Evolutionary conservation across 331 rosid genomes (phyloP).

Genomic region (Dryas integrifolia): DNA sequence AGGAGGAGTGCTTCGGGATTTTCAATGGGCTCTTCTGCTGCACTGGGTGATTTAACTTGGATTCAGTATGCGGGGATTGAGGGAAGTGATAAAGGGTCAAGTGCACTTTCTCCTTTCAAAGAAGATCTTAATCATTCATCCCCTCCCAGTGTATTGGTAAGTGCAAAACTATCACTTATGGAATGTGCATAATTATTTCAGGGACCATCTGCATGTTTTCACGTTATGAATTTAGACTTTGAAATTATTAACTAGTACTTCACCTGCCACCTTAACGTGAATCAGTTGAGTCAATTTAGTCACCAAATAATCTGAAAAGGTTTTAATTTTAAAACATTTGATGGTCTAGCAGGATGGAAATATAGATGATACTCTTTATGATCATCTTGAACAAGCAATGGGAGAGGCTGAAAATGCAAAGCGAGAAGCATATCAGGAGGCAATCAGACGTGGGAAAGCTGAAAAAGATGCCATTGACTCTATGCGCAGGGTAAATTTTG

Average conservation of each 20-base stretch:
- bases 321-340: constrained; percentile 4
- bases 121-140: constrained; percentile 36
- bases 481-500: constrained; percentile 50
- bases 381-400: constrained; percentile 58
- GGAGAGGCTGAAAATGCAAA: constrained; percentile 65
- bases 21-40: constrained; percentile 48
- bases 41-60: constrained; percentile 35
- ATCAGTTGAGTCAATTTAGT: constrained; percentile 2
- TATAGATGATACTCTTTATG: constrained; percentile 47
- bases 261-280: constrained; percentile 6
- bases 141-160: constrained; percentile 63
- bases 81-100: constrained; percentile 37
- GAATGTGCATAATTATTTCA: not conserved
- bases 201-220: constrained; percentile 10
- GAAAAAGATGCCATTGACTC: constrained; percentile 65
- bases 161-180: constrained; percentile 13
- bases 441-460: constrained; percentile 52
- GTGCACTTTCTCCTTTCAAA: constrained; percentile 12
- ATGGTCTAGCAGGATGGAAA: constrained; percentile 59
- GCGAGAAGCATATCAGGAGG: constrained; percentile 49
- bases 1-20: constrained; percentile 42
- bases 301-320: not conserved
- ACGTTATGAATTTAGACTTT: not conserved
- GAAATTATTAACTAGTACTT: not conserved
- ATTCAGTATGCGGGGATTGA: constrained; percentile 29